Percentiles rank a stretch among this genome's conserved stretches.
These are phyloP conservation scores for Iodosphaeria phyllophila DNA, from an alignment of 2,329 filamentous ascomycete species.

Conservation along the genomic window DNA sequence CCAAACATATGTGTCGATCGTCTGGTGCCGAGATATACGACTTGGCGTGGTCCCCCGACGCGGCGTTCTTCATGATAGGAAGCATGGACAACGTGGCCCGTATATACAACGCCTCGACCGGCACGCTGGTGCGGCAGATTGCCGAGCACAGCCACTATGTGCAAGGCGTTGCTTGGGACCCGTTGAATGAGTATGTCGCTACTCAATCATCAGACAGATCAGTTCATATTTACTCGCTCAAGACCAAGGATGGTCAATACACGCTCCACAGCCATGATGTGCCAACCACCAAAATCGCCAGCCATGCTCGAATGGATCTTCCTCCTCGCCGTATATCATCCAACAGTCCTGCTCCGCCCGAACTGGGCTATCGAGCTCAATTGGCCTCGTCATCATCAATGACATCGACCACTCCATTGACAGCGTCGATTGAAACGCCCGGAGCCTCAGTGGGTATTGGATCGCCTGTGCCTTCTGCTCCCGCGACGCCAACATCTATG, in stretches of 20 bases:
- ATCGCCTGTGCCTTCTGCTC: conserved; percentile 78
- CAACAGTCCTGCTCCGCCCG: conserved; percentile 78
- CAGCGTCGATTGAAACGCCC: conserved; percentile 28
- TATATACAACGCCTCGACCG: conserved; percentile 88
- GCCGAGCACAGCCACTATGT: conserved; percentile 97
- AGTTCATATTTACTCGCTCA: conserved; percentile 91
- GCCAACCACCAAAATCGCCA: conserved; percentile 63
- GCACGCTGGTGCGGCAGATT: conserved; percentile 66
- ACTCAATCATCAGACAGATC: conserved; percentile 97
- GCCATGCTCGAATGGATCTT: conserved; percentile 68
- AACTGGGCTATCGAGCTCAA: conserved; percentile 50
- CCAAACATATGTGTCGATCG: conserved; percentile 94
- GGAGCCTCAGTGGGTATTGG: conserved; percentile 43
- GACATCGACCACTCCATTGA: no score
- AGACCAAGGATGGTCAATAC: conserved; percentile 91
- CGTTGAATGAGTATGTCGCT: conserved; percentile 91
- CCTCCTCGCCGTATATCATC: conserved; percentile 79
- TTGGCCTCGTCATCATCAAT: no score
- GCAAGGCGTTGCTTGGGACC: conserved; percentile 96
- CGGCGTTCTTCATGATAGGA: conserved; percentile 86
- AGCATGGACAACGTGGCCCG: conserved; percentile 98
- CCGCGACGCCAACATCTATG: conserved; percentile 79
- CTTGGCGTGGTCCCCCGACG: conserved; percentile 96
- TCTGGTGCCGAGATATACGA: conserved; percentile 96
- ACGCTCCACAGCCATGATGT: conserved; percentile 45